phyloP scores from a whole-genome alignment of 83 land plant species.

The Diphasiastrum complanatum region DNA sequence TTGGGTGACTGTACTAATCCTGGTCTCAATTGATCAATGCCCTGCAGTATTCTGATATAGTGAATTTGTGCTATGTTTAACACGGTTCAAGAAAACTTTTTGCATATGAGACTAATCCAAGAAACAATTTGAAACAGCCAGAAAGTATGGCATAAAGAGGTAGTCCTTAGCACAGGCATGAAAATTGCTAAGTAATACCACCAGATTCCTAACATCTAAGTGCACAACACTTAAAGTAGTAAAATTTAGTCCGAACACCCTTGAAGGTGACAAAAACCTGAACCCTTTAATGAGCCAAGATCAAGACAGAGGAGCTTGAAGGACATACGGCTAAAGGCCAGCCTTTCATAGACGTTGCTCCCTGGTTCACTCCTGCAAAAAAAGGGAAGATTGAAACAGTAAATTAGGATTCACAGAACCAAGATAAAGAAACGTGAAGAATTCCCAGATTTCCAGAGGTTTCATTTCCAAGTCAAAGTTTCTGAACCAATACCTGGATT shows the following conservation, averaged over 20 bases:
- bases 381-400: conserved; percentile 8
- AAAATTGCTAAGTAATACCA: background rate
- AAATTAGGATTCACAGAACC: background rate
- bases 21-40: conserved; percentile 68
- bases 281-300: background rate
- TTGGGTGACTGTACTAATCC: conserved; percentile 50
- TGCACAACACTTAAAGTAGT: too few species aligned
- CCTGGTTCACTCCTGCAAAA: conserved; percentile 59
- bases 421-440: background rate
- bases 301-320: background rate
- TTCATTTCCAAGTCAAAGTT: background rate
- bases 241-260: too few species aligned
- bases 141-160: background rate
- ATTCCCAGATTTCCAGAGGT: too few species aligned
- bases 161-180: background rate
- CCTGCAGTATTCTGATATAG: conserved; percentile 42
- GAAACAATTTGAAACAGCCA: too few species aligned
- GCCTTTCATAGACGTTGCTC: conserved; percentile 67
- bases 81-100: too few species aligned
- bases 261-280: too few species aligned
- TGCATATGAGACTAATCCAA: too few species aligned
- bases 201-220: background rate
- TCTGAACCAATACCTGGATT: conserved; percentile 36
- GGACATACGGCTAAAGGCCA: conserved; percentile 83
- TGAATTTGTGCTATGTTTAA: too few species aligned